Conservation (phyloP, 1,284 basidiomycete species). For the Cystobasidium sp. region DNA sequence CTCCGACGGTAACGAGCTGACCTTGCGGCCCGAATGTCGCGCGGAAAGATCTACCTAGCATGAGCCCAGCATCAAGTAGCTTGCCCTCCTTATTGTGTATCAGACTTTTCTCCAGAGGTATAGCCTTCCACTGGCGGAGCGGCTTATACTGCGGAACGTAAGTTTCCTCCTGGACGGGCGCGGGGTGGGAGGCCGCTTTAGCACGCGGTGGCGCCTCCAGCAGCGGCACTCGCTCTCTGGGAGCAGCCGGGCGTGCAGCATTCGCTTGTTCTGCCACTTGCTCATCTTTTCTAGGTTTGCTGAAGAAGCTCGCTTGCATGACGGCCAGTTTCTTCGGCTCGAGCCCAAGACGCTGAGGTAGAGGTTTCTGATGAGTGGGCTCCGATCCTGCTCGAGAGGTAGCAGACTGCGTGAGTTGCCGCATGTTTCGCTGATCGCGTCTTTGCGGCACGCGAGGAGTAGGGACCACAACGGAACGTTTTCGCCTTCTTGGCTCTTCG, state of each 20-base stretch:
- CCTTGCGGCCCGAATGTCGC: slow-evolving; percentile 88
- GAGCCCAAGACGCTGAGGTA: slow-evolving; percentile 71
- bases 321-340: slow-evolving; percentile 83
- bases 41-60: slow-evolving; percentile 84
- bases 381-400: slow-evolving; percentile 18
- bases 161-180: slow-evolving; percentile 12
- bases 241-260: neutral
- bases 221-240: slow-evolving; percentile 20
- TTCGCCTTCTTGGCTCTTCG: slow-evolving; percentile 24
- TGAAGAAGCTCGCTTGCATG: slow-evolving; percentile 86
- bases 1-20: slow-evolving; percentile 73
- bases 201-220: slow-evolving; percentile 3
- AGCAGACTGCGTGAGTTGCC: slow-evolving; percentile 33
- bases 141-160: slow-evolving; percentile 58
- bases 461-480: slow-evolving; percentile 36
- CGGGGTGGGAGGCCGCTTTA: slow-evolving; percentile 29
- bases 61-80: slow-evolving; percentile 77
- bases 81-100: slow-evolving; percentile 69
- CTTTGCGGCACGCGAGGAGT: slow-evolving; percentile 33
- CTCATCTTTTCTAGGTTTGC: slow-evolving; percentile 21
- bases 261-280: slow-evolving; percentile 12
- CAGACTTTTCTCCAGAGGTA: slow-evolving; percentile 62
- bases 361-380: slow-evolving; percentile 57
- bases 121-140: slow-evolving; percentile 67
- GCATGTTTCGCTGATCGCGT: slow-evolving; percentile 27